These are phyloP conservation scores for Backusella sp. DNA, from an alignment of 192 early-diverging fungal genomes.

Conservation along the genomic window DNA sequence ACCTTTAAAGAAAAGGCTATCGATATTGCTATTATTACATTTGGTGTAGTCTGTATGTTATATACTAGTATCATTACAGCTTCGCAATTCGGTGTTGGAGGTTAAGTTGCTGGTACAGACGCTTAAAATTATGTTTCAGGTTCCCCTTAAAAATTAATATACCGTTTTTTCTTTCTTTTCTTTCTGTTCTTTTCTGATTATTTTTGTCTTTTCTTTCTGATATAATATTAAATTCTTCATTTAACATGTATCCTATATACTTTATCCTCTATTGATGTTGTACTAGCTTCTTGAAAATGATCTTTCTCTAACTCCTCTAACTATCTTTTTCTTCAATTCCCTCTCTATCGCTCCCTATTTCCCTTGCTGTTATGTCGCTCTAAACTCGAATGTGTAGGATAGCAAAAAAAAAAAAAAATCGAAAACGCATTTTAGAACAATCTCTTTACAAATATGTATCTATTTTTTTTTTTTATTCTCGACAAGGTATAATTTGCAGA, in stretches of 20 bases:
- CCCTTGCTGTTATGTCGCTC: background rate
- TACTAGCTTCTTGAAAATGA: no score
- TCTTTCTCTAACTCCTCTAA: no score
- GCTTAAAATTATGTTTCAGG: constrained; percentile 1
- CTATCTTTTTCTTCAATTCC: no score
- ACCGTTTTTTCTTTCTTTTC: background rate
- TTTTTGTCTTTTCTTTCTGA: background rate
- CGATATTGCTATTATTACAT: constrained; percentile 61
- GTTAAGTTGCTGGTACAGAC: background rate
- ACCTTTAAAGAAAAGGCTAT: constrained; percentile 45
- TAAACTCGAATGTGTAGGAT: background rate
- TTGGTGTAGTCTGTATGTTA: constrained; percentile 69
- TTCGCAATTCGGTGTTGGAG: constrained; percentile 48
- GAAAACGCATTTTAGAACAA: background rate
- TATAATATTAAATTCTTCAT: no score
- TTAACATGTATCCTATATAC: no score
- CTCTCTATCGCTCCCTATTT: no score
- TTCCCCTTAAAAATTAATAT: background rate
- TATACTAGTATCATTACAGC: constrained; percentile 83
- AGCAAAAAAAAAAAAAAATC: background rate
- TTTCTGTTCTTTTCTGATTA: background rate
- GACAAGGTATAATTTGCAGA: background rate
- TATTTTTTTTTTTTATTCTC: background rate
- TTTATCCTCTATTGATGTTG: no score
- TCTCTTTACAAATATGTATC: background rate